phyloP scores from a whole-genome alignment of 805 yeast genomes.

The Kuraishia ogatae region DNA sequence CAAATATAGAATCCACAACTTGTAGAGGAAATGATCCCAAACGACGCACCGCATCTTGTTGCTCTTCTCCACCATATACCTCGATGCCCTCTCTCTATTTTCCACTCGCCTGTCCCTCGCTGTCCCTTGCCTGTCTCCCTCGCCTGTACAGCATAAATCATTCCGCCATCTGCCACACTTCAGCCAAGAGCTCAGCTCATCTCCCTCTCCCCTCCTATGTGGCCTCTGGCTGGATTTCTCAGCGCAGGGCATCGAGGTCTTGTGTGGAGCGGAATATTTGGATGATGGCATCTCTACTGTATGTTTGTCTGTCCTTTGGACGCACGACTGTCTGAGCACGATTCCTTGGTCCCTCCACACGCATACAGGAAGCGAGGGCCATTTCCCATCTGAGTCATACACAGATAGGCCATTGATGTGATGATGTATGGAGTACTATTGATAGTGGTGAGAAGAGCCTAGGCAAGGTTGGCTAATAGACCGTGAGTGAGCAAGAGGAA shows the following conservation, averaged over 20 bases:
- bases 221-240: not conserved
- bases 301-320: too few relatives aligned
- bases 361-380: not conserved
- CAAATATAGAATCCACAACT: too few relatives aligned
- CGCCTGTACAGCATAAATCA: too few relatives aligned
- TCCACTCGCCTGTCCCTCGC: too few relatives aligned
- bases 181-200: not conserved
- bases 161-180: not conserved
- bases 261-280: not conserved
- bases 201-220: not conserved
- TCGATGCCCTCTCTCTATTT: not conserved
- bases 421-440: not conserved
- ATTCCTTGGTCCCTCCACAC: not conserved
- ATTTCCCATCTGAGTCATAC: not conserved
- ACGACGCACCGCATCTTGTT: not conserved
- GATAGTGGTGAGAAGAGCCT: not conserved
- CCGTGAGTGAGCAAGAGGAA: not conserved
- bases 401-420: not conserved
- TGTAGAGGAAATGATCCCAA: not conserved
- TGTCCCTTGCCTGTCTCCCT: not conserved
- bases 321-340: not conserved
- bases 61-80: not conserved
- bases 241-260: not conserved
- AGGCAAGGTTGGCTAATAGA: not conserved
- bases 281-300: too few relatives aligned